Conservation (phyloP, 805 yeast genomes). For the Teunomyces panamensis region DNA sequence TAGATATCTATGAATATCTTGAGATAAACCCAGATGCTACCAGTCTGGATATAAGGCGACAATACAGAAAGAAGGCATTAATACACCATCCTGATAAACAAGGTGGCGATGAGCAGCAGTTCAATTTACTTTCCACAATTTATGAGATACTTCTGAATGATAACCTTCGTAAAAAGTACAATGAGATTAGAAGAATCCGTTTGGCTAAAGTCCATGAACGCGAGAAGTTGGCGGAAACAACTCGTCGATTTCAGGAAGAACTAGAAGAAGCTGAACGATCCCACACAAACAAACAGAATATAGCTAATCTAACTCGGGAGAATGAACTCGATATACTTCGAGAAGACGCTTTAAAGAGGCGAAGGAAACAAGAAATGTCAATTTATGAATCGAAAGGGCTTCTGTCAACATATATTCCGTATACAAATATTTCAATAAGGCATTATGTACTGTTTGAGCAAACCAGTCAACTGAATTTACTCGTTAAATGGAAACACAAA, state of each 20-base stretch:
- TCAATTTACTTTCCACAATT: slow-evolving; percentile 27
- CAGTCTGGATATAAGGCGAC: slow-evolving; percentile 21
- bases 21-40: slow-evolving; percentile 21
- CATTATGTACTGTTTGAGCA: slow-evolving; percentile 1
- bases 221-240: slow-evolving; percentile 17
- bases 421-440: slow-evolving; percentile 15
- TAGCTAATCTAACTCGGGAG: neutral
- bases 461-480: slow-evolving; percentile 14
- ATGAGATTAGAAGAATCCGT: slow-evolving; percentile 20
- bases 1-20: slow-evolving; percentile 28
- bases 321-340: slow-evolving; percentile 14
- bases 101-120: slow-evolving; percentile 17
- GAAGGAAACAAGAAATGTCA: slow-evolving; percentile 22
- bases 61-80: slow-evolving; percentile 35
- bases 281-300: neutral
- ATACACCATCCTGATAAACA: slow-evolving; percentile 42
- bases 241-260: slow-evolving; percentile 27
- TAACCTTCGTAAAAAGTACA: slow-evolving; percentile 25
- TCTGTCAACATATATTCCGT: slow-evolving; percentile 14
- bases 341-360: slow-evolving; percentile 26
- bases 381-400: neutral
- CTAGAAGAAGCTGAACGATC: slow-evolving; percentile 21
- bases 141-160: slow-evolving; percentile 31
- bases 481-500: slow-evolving; percentile 47
- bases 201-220: slow-evolving; percentile 7